Evolutionary conservation across 805 yeast species (phyloP), one percentile per base, ranked within the genome.

Genomic region (Candida sithepensis): DNA sequence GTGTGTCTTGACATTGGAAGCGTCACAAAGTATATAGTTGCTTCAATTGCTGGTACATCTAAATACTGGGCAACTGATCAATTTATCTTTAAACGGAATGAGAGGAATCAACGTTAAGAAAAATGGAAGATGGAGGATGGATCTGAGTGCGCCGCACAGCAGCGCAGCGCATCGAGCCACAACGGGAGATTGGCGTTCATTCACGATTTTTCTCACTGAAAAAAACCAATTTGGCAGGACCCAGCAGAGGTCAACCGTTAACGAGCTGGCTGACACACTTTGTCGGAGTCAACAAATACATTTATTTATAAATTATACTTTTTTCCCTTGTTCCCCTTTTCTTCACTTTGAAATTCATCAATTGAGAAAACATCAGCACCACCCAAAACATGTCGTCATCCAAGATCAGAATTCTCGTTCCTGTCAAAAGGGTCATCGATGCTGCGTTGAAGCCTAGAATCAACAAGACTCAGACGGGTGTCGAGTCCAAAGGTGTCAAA

Each of bases 371-470:
- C 36, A 8, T 32, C n/a, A 37, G 13, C 8, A n/a, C n/a, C n/a
- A n/a, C n/a, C n/a, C n/a, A 16, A n/a, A 22, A 21, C 18, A 69
- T 64, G 71, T 66, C 72, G 41, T 65, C n/a, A n/a, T n/a, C 78
- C 43, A 82, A 82, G 57, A 70, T 83, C 50, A 79, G 77, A 65
- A 88, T 94, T 53, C 73, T 94, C 33, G 97, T 94, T 12, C 99
- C 99, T 13, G 91, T 94, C 42, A 94, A 94, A 71, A 77, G 98
- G 54, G 97, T 91, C 44, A 85, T 94, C 60, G 99, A 94, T 69
- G 86, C 87, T 47, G 97, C 97, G 14, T 78, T 91, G 59, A 87
- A 86, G 69, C 99, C 99, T 41, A 78, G 97, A 60, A 84, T 92
- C 68, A 90, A 90, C 74, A 83, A 88, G 67, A 72, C 95, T 13